A percentile compares a stretch with the other conserved stretches of the same genome.
Evolutionary conservation across 768 basidiomycete species (phyloP).

Genomic region (Solioccasus polychromus): DNA sequence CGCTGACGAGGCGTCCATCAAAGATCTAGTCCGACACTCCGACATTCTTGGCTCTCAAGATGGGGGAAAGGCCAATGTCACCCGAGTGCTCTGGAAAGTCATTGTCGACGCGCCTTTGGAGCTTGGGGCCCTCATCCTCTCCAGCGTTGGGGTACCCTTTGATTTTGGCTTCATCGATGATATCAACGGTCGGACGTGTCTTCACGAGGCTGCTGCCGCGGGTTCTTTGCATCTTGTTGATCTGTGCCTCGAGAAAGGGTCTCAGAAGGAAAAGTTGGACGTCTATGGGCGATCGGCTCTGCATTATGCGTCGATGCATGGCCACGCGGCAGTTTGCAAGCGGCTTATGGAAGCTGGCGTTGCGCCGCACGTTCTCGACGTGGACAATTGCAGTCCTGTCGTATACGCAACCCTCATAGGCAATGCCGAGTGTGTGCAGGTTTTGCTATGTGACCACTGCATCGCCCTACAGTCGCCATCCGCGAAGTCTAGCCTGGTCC

Average conservation of each 20-base stretch:
- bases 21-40: constrained; percentile 69
- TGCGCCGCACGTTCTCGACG: constrained; percentile 70
- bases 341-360: constrained; percentile 69
- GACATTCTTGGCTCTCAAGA: constrained; percentile 60
- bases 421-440: constrained; percentile 75
- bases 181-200: constrained; percentile 91
- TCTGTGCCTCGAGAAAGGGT: constrained; percentile 72
- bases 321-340: constrained; percentile 72
- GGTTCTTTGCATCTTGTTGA: constrained; percentile 76
- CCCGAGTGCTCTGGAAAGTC: constrained; percentile 94
- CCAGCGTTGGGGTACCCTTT: constrained; percentile 64
- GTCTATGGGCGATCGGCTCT: constrained; percentile 91
- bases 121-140: constrained; percentile 72
- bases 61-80: constrained; percentile 65
- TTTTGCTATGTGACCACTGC: constrained; percentile 72
- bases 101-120: constrained; percentile 74
- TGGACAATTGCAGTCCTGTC: constrained; percentile 93
- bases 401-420: constrained; percentile 92
- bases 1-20: constrained; percentile 56
- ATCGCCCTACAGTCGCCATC: constrained; percentile 60
- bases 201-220: constrained; percentile 90
- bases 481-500: constrained; percentile 68
- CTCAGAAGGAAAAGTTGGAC: constrained; percentile 73
- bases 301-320: constrained; percentile 96
- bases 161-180: constrained; percentile 94